Evolutionary conservation across 2,329 filamentous ascomycete genomes (phyloP), one percentile per base, ranked within the genome.

Genomic region (Rasamsonia emersonii): DNA sequence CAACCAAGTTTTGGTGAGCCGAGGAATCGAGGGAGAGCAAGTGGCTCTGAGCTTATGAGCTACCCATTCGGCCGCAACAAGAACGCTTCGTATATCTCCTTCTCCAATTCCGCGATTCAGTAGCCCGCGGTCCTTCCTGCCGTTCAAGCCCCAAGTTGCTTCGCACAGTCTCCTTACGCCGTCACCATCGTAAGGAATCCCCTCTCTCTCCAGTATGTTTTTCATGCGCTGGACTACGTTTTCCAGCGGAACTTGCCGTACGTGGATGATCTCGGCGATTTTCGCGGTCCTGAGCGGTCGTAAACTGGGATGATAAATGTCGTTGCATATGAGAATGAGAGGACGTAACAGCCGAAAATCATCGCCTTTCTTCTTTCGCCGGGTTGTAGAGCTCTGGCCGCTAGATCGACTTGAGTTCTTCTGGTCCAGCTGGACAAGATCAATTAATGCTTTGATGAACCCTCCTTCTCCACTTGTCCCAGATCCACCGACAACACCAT

Each of bases 291-390:
- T 77, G 5, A 98, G 67, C 0, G 85, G 86, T 17, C 86, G 75
- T 24, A 98, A 70, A 13, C 88, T 84, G 3, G 89, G 79, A 45
- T 94, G 86, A 51, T 98, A 98, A 1, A 96, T 77, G 55, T 98
- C 93, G 49, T 98, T 98, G 65, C 91, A 98, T 46, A 98, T 91
- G 28, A 98, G 68, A 30, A 98, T 86, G 18, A 98, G 67, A 0
- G 91, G 91, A 27, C 91, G 73, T 61, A 93, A 74, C 40, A 95
- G 72, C 24, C 82, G 75, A 53, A 98, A 98, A 37, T 79, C 81
- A 49, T 96, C 89, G 0, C 79, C 80, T 53, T 86, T 89, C 57
- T 75, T 85, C 38, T 68, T 59, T 24, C 46, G 56, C 25, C 43
- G 42, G 8, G 36, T 40, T 2, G 37, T 40, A 2, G 43, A 36